Evolutionary conservation across 768 basidiomycete genomes (phyloP), one percentile per base, ranked within the genome.

Genomic region (Termitomyces sp.): DNA sequence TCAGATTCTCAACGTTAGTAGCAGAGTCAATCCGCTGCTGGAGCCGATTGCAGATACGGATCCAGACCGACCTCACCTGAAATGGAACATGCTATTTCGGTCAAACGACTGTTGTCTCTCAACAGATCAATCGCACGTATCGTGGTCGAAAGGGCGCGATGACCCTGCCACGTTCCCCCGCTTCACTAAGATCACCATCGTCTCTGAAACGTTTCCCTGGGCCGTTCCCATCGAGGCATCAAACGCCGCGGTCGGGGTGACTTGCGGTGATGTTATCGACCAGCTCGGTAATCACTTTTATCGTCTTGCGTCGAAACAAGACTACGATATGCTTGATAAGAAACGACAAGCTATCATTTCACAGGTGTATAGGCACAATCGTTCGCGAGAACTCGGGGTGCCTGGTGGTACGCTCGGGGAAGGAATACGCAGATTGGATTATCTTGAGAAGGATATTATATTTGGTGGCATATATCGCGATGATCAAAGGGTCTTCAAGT

Each of bases 21-120:
- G 85, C 6, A 69, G 71, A 48, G 58, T 91, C 36, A 91, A 91
- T 66, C 88, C 89, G 0, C 76, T 90, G 27, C 73, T 91, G 16
- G 65, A 71, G 0, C 84, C 85, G 20, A 66, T 66, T 44, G 73
- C 70, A 60, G 70, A 78, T 0, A 75, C 76, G 9, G 68, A 69
- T 4, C 64, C 72, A 5, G 77, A 81, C 1, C 70, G 73, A 30
- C 78, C 79, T 6, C 81, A 82, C 66, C 73, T 91, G 46, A 82
- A 80, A 49, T 91, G 89, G 88, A 87, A 88, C 71, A 87, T 91
- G 85, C 77, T 88, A 44, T 89, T 84, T 68, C 73, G 76, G 6
- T 80, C 87, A 6, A 80, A 77, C 42, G 77, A 82, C 59, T 84
- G 85, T 55, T 81, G 81, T 63, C 81, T 85, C 58, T 87, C 85